Base-by-base conservation (phyloP, 306 rosid genomes). In the Gastrolobium villosum region DNA sequence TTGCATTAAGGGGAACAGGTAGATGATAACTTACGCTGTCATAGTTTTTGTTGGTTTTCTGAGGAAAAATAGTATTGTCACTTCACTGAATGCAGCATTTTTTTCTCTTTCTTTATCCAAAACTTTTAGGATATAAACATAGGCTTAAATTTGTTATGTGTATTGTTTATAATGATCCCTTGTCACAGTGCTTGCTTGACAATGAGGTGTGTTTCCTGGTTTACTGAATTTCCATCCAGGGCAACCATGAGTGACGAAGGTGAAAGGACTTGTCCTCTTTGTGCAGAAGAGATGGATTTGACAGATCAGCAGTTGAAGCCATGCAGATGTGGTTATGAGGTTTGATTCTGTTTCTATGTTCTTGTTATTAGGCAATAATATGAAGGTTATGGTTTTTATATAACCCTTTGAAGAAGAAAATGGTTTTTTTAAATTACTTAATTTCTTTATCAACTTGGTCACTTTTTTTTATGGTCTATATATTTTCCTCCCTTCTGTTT, bases 291-390 rank as follows among this genome's bases (percentile, higher is more conserved):
- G 87, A 96, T 96, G 99, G 99, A 93, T 88, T 87, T 91, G 86
- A 96, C 98, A n/a, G 99, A 96, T 88, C 98, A 96, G 89, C 99
- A 96, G 52, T 82, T 96, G 93, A 96, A 91, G 72, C 98, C 99
- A 4, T 96, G 99, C 92, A 93, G 79, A 83, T 96, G 98, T 64
- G 97, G 98, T 73, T 95, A 95, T 36, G 94, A 93, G 94, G 99
- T 95, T 48, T 68, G 83, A 7, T 72, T 40, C 79, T 40, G 14
- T 73, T 26, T 55, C 50, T 61, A 54, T 39, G 26, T 73, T 37
- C 8, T 70, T 35, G 69, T 76, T 48, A 54, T 72, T 40, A 9
- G 30, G 39, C 46, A 74, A 40, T 7, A 50, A 10, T 72, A 64
- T 67, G 28, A 49, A 78, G 26, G 64, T 61, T 70, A 75, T 70